phyloP scores from a whole-genome alignment of 2,329 filamentous ascomycete species.

The Nigrospora oryzae region DNA sequence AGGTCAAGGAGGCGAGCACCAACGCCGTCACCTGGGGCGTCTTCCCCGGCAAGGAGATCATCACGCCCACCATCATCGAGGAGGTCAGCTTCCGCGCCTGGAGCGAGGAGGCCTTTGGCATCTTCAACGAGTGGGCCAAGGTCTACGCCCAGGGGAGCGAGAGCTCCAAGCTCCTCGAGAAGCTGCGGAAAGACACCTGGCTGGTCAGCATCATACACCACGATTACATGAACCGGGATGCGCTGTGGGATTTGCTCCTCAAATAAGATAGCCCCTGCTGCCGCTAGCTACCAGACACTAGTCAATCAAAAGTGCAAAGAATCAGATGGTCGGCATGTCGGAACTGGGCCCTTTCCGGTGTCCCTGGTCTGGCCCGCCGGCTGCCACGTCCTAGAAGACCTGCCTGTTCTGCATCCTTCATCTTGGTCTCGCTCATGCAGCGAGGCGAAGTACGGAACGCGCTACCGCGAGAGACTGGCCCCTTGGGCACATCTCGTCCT shows the following conservation, averaged over 20 bases:
- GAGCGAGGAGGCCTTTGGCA: constrained; percentile 91
- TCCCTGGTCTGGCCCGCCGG: no score
- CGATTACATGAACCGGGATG: constrained; percentile 62
- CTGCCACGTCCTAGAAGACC: no score
- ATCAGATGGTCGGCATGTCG: no score
- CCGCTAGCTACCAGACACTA: no score
- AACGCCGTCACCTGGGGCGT: constrained; percentile 97
- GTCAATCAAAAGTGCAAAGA: no score
- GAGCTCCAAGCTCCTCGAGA: constrained; percentile 63
- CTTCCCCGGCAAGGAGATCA: constrained; percentile 91
- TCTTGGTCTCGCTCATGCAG: no score
- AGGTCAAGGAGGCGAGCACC: constrained; percentile 45
- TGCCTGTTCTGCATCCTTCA: no score
- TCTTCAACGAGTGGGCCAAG: constrained; percentile 89
- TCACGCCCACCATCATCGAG: constrained; percentile 94
- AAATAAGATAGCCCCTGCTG: constrained; percentile 11
- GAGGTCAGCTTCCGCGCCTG: constrained; percentile 89
- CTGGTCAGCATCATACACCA: constrained; percentile 88
- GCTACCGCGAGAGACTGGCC: no score
- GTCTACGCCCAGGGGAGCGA: constrained; percentile 71
- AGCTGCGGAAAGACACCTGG: constrained; percentile 65
- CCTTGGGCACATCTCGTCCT: no score
- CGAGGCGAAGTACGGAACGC: no score
- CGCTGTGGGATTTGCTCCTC: constrained; percentile 62
- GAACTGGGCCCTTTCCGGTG: no score